Conservation (phyloP, 768 basidiomycete species). For the Phylloporus scabripes region DNA sequence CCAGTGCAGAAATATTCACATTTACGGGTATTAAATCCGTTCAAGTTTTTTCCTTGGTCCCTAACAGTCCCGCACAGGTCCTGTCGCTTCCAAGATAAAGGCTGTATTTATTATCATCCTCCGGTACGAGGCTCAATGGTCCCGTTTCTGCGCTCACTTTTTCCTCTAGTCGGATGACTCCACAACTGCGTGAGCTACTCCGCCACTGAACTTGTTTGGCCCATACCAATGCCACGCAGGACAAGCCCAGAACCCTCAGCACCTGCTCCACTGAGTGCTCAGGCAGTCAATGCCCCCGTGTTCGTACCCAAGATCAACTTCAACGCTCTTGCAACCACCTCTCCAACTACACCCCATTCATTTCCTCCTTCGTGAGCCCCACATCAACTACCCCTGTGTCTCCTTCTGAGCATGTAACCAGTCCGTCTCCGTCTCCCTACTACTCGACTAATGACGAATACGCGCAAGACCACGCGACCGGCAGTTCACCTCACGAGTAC, state of each 20-base stretch:
- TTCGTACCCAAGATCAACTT: conserved; percentile 72
- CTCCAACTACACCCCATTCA: conserved; percentile 21
- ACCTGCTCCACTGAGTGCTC: conserved; percentile 43
- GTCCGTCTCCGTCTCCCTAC: conserved; percentile 27
- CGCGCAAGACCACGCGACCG: conserved; percentile 11
- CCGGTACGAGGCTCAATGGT: conserved; percentile 37
- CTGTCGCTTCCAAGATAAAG: conserved; percentile 84
- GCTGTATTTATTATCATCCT: conserved; percentile 81
- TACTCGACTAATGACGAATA: conserved; percentile 36
- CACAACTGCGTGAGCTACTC: conserved; percentile 24
- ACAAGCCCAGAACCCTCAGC: conserved; percentile 42
- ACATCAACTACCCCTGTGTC: not conserved
- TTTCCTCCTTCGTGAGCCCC: conserved; percentile 27
- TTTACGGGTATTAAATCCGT: conserved; percentile 64
- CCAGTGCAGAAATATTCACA: conserved; percentile 87
- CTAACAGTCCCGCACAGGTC: conserved; percentile 40
- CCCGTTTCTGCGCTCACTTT: conserved; percentile 10
- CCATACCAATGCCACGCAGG: conserved; percentile 19
- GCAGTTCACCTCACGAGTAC: conserved; percentile 14
- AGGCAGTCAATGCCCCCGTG: conserved; percentile 78
- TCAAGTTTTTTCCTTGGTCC: not conserved
- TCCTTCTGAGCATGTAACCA: conserved; percentile 12
- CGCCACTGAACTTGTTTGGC: not conserved
- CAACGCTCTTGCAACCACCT: conserved; percentile 23
- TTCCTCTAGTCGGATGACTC: conserved; percentile 16